phyloP scores from a whole-genome alignment of 192 early-diverging fungal genomes.

The Dissophora globulifera region DNA sequence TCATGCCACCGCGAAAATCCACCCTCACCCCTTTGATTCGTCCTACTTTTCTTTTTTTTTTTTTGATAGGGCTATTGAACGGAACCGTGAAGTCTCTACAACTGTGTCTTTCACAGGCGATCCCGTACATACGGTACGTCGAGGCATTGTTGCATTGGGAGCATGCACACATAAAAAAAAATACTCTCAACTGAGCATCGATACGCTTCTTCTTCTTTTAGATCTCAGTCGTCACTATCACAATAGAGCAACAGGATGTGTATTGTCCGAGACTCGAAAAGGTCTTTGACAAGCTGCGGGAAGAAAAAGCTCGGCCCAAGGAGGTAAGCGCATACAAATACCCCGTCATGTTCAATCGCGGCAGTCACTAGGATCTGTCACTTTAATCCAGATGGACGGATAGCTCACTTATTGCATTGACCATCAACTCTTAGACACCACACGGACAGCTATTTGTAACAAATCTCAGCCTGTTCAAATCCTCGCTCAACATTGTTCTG shows the following conservation, averaged over 20 bases:
- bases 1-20: no score
- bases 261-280: conserved; percentile 39
- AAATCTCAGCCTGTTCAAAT: conserved; percentile 57
- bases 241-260: conserved; percentile 37
- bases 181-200: no score
- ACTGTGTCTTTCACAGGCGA: conserved; percentile 49
- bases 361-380: no score
- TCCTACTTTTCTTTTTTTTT: not conserved
- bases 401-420: no score
- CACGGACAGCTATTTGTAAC: conserved; percentile 59
- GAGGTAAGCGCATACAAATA: conserved; percentile 14
- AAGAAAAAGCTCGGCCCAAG: conserved; percentile 34
- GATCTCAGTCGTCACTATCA: conserved; percentile 29
- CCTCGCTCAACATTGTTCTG: conserved; percentile 60
- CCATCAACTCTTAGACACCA: conserved; percentile 60
- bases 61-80: conserved; percentile 39
- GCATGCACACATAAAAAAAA: no score
- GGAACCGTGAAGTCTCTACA: conserved; percentile 48
- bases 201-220: no score
- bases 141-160: no score
- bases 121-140: conserved; percentile 31
- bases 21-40: no score
- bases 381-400: no score
- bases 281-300: conserved; percentile 31
- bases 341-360: not conserved